These are phyloP conservation scores for Mycena pura DNA, from an alignment of 768 basidiomycete genomes.

Conservation along the genomic window DNA sequence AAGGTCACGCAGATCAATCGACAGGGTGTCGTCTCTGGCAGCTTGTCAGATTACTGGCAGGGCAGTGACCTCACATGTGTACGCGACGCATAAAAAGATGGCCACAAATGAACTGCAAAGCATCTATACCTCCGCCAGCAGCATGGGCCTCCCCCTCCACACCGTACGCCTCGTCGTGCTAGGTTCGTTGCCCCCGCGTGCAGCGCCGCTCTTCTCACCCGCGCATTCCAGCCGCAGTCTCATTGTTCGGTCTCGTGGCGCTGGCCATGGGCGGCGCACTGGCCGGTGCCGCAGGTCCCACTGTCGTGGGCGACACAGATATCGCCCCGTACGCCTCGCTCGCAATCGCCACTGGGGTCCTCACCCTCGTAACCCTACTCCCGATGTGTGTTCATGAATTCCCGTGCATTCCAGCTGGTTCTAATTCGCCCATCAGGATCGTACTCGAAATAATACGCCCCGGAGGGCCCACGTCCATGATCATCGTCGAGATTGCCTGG, in stretches of 20 bases:
- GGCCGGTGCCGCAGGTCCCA: conserved; percentile 26
- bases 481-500: conserved; percentile 45
- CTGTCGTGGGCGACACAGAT: too few relatives aligned
- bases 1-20: too few relatives aligned
- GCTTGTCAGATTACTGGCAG: too few relatives aligned
- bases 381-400: conserved; percentile 31
- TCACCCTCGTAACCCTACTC: conserved; percentile 38
- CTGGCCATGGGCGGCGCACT: conserved; percentile 38
- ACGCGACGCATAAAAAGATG: too few relatives aligned
- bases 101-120: too few relatives aligned
- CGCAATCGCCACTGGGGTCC: conserved; percentile 32
- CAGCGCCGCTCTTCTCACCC: neutral
- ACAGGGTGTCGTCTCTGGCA: too few relatives aligned
- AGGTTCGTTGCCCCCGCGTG: neutral
- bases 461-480: conserved; percentile 47
- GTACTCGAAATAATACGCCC: conserved; percentile 41
- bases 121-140: too few relatives aligned
- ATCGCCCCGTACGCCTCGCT: conserved; percentile 35
- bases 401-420: neutral
- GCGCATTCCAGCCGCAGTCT: neutral
- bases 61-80: too few relatives aligned
- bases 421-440: conserved; percentile 37
- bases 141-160: too few relatives aligned
- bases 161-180: neutral
- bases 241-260: conserved; percentile 38